These are phyloP conservation scores for Phytophthora cryptogea DNA, from an alignment of 352 stramenopile species.

Conservation along the genomic window DNA sequence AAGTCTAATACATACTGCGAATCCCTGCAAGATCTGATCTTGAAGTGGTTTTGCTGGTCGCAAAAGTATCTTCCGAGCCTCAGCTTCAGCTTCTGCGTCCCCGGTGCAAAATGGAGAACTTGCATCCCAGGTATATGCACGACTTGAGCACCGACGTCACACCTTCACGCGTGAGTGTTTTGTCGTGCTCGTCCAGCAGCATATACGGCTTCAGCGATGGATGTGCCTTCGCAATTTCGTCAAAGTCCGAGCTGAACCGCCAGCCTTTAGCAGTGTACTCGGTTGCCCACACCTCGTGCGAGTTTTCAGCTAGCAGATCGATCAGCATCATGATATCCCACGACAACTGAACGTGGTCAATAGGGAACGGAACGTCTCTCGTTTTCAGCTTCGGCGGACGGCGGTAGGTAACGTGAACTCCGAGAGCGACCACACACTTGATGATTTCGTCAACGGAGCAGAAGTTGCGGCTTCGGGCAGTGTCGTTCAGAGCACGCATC, in stretches of 20 bases:
- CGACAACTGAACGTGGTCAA: slow-evolving; percentile 45
- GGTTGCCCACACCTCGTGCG: slow-evolving; percentile 70
- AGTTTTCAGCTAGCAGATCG: slow-evolving; percentile 71
- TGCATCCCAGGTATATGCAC: slow-evolving; percentile 55
- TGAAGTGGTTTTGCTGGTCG: too few species aligned
- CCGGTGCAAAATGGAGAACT: slow-evolving; percentile 39
- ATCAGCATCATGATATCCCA: slow-evolving; percentile 73
- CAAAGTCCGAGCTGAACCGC: slow-evolving; percentile 42
- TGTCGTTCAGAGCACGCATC: slow-evolving; percentile 47
- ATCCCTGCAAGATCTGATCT: too few species aligned
- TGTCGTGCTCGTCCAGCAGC: slow-evolving; percentile 55
- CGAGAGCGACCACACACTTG: slow-evolving; percentile 62
- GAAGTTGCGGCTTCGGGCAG: slow-evolving; percentile 46
- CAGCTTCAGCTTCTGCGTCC: slow-evolving; percentile 2
- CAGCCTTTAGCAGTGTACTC: slow-evolving; percentile 53
- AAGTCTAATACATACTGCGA: too few species aligned
- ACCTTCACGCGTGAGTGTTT: slow-evolving; percentile 48
- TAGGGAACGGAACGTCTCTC: slow-evolving; percentile 31
- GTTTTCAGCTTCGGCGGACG: slow-evolving; percentile 25
- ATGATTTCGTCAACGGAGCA: slow-evolving; percentile 58
- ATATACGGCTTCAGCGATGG: slow-evolving; percentile 69
- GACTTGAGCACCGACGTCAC: slow-evolving; percentile 58
- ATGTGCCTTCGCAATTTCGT: slow-evolving; percentile 47
- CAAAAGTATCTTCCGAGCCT: background rate
- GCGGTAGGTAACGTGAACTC: slow-evolving; percentile 40